Conservation (phyloP, 129 eudicot species). For the Ambrosia artemisiifolia region DNA sequence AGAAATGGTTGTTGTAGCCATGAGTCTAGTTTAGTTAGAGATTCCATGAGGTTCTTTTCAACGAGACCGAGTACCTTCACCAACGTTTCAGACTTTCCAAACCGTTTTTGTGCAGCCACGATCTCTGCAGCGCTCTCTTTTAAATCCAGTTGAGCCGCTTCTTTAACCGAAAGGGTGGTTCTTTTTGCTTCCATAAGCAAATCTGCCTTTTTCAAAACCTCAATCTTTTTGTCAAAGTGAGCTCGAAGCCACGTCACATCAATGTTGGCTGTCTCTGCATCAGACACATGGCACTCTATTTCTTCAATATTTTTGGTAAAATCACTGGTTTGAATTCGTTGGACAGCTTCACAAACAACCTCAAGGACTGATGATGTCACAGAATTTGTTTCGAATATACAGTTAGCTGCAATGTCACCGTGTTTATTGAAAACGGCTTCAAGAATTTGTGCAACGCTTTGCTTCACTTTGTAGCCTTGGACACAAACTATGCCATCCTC, state of each 20-base stretch:
- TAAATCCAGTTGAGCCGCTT: conserved; percentile 30
- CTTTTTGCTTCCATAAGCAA: conserved; percentile 18
- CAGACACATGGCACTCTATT: conserved; percentile 12
- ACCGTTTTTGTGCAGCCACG: conserved; percentile 18
- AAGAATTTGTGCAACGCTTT: conserved; percentile 25
- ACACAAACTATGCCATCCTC: conserved; percentile 18
- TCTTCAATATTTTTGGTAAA: conserved; percentile 1
- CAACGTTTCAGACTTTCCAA: conserved; percentile 28
- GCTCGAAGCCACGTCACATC: conserved; percentile 18
- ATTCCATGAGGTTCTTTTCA: not conserved
- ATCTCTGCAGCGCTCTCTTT: conserved; percentile 21
- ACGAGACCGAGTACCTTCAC: conserved; percentile 3
- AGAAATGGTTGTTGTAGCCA: conserved; percentile 18
- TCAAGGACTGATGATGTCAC: conserved; percentile 26
- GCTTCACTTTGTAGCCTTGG: conserved; percentile 39
- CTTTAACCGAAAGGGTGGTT: conserved; percentile 9
- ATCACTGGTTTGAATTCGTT: conserved; percentile 11
- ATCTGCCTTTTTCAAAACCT: not conserved
- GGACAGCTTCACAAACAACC: conserved; percentile 22
- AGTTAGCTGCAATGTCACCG: conserved; percentile 28
- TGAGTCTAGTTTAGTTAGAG: conserved; percentile 11
- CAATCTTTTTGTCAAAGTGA: conserved; percentile 5
- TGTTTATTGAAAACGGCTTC: conserved; percentile 20
- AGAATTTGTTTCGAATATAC: conserved; percentile 17
- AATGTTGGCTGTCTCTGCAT: conserved; percentile 12